Conservation (phyloP, 2,329 filamentous ascomycete genomes). For the Fusarium sp. region DNA sequence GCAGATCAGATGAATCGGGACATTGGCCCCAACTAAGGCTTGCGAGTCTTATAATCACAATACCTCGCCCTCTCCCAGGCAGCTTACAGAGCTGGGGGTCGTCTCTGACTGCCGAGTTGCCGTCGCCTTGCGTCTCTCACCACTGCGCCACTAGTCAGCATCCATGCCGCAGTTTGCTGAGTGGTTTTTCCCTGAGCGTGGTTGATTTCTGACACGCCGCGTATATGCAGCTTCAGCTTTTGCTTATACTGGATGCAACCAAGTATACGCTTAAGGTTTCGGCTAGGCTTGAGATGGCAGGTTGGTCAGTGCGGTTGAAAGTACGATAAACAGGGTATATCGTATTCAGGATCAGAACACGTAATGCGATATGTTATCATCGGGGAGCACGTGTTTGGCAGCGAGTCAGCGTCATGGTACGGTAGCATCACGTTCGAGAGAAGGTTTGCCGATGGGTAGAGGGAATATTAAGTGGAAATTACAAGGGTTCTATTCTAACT, state of each 20-base stretch:
- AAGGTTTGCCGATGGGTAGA: neutral
- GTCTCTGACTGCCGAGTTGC: neutral
- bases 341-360: neutral
- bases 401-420: neutral
- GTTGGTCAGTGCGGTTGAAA: neutral
- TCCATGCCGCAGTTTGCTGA: neutral
- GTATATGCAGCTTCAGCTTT: neutral
- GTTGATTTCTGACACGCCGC: neutral
- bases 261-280: neutral
- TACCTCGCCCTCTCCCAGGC: neutral
- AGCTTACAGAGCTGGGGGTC: neutral
- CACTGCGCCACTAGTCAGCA: neutral
- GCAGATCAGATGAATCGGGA: neutral
- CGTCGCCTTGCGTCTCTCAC: neutral
- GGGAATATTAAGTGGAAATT: neutral
- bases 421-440: neutral
- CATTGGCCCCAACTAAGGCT: neutral
- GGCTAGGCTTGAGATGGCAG: neutral
- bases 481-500: neutral
- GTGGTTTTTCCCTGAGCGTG: neutral
- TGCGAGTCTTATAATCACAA: neutral
- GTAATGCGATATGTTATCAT: neutral
- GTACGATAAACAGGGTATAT: conserved; percentile 1
- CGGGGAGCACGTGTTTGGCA: neutral
- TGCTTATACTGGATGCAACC: neutral